Evolutionary conservation across 2,329 filamentous ascomycete species (phyloP).

Genomic region (Penicillium fuscoglaucum): DNA sequence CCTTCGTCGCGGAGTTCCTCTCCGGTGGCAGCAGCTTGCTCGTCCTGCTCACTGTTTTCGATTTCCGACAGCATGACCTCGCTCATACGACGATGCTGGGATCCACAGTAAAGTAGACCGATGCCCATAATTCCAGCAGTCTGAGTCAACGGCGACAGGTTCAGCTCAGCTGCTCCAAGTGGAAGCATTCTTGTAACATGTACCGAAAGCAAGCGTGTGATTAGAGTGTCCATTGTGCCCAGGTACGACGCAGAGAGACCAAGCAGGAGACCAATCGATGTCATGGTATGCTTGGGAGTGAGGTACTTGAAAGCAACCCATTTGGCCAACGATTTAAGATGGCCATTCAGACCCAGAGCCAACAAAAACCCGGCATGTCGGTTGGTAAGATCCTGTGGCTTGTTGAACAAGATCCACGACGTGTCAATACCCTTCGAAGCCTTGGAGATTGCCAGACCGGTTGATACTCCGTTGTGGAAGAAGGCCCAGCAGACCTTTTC

Average conservation of each 20-base stretch:
- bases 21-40: conserved; percentile 60
- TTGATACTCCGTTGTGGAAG: conserved; percentile 95
- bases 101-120: conserved; percentile 88
- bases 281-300: conserved; percentile 99
- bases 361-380: conserved; percentile 93
- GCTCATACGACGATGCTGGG: conserved; percentile 96
- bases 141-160: conserved; percentile 87
- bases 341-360: conserved; percentile 87
- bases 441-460: conserved; percentile 84
- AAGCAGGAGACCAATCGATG: conserved; percentile 89
- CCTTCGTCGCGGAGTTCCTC: conserved; percentile 87
- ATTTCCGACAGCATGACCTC: conserved; percentile 99
- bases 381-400: conserved; percentile 87
- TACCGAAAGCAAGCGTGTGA: conserved; percentile 89
- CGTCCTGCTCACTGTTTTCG: conserved; percentile 80
- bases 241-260: conserved; percentile 91
- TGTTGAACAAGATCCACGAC: conserved; percentile 98
- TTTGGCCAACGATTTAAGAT: conserved; percentile 90
- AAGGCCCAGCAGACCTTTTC: conserved; percentile 99
- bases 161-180: conserved; percentile 87
- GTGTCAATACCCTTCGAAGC: conserved; percentile 93
- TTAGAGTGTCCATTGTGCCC: conserved; percentile 94
- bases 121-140: conserved; percentile 98
- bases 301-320: conserved; percentile 99
- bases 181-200: conserved; percentile 95